Evolutionary conservation across 306 rosid genomes (phyloP).

Genomic region (Dalbergia cochinchinensis): DNA sequence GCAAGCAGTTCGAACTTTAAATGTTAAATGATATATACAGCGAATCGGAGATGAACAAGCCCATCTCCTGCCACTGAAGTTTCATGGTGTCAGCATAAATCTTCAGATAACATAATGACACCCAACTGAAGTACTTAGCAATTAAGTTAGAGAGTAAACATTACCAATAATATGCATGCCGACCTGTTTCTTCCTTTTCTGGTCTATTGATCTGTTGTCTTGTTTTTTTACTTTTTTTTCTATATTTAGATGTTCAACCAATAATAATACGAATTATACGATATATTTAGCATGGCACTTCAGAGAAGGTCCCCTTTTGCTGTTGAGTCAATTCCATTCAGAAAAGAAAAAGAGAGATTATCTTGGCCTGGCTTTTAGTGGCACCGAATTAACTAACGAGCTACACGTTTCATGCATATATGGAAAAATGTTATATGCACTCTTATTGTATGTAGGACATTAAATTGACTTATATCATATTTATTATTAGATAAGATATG

Average conservation of each 20-base stretch:
- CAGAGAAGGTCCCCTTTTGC: background rate
- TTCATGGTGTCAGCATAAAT: background rate
- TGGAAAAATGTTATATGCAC: too few species aligned
- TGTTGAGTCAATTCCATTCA: constrained; percentile 13
- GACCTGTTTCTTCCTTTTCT: constrained; percentile 12
- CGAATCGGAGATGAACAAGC: background rate
- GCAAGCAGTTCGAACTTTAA: too few species aligned
- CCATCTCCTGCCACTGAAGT: background rate
- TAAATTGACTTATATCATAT: too few species aligned
- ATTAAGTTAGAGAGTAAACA: background rate
- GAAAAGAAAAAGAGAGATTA: constrained; percentile 2
- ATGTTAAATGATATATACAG: background rate
- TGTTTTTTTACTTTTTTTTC: background rate
- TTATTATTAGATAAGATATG: too few species aligned
- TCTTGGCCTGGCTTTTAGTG: background rate
- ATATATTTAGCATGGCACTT: background rate
- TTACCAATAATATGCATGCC: background rate
- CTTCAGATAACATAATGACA: background rate
- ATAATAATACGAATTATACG: background rate
- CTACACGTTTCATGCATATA: background rate
- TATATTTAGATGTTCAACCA: background rate
- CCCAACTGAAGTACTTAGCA: background rate
- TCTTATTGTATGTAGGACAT: too few species aligned
- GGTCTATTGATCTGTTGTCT: background rate
- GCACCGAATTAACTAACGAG: constrained; percentile 7